These are phyloP conservation scores for Zygoascus flipseniorum DNA, from an alignment of 805 yeast genomes.

Conservation along the genomic window DNA sequence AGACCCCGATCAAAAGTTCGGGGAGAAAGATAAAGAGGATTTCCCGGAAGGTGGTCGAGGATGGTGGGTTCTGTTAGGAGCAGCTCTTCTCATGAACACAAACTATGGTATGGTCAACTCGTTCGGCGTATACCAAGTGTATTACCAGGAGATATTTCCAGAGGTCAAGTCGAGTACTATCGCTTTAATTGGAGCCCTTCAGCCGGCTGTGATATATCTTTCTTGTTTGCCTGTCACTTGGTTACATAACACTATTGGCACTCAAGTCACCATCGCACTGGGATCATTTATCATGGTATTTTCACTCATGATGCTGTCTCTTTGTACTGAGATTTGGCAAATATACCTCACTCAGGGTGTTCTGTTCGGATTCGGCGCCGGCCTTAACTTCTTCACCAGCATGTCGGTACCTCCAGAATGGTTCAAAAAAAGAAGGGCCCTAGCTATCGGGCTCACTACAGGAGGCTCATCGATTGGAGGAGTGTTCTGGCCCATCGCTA, in stretches of 20 bases:
- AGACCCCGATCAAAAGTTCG: constrained; percentile 1
- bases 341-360: constrained; percentile 45
- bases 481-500: constrained; percentile 37
- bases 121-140: constrained; percentile 50
- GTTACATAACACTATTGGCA: constrained; percentile 37
- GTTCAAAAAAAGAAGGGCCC: constrained; percentile 38
- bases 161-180: constrained; percentile 39
- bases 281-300: constrained; percentile 40
- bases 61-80: constrained; percentile 45
- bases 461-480: constrained; percentile 49
- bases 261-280: constrained; percentile 27
- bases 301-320: constrained; percentile 40
- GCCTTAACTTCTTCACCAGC: constrained; percentile 37
- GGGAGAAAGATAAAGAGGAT: constrained; percentile 22
- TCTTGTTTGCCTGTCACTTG: constrained; percentile 31
- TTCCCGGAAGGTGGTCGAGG: constrained; percentile 44
- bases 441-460: constrained; percentile 41
- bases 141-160: constrained; percentile 37
- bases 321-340: constrained; percentile 42
- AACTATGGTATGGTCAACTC: constrained; percentile 55
- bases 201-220: constrained; percentile 36
- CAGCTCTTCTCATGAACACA: constrained; percentile 38
- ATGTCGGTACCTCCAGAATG: constrained; percentile 40
- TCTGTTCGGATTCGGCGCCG: constrained; percentile 41
- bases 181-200: constrained; percentile 48